Evolutionary conservation across 108 stramenopile genomes (phyloP).

Genomic region (Nitzschia sp.): DNA sequence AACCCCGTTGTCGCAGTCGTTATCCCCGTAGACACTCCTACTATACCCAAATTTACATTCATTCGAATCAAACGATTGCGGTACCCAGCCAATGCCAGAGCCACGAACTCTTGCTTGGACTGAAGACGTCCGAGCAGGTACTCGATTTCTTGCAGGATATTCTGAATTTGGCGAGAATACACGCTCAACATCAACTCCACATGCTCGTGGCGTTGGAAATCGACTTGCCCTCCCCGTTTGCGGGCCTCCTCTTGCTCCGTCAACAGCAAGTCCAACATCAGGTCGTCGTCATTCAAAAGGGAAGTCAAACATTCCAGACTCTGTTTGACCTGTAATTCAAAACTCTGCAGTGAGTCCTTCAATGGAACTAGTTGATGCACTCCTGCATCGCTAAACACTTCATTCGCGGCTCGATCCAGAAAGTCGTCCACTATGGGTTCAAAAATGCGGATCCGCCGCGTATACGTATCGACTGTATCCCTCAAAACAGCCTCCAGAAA

Average conservation of each 20-base stretch:
- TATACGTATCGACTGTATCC: slow-evolving; percentile 75
- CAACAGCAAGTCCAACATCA: slow-evolving; percentile 76
- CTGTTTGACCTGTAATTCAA: slow-evolving; percentile 80
- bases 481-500: slow-evolving; percentile 82
- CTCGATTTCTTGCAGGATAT: slow-evolving; percentile 64
- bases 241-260: slow-evolving; percentile 72
- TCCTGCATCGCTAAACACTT: slow-evolving; percentile 61
- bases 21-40: slow-evolving; percentile 57
- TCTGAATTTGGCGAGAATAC: slow-evolving; percentile 75
- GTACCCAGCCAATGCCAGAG: slow-evolving; percentile 73
- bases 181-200: slow-evolving; percentile 85
- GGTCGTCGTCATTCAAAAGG: slow-evolving; percentile 78
- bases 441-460: slow-evolving; percentile 71
- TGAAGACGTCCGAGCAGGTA: slow-evolving; percentile 74
- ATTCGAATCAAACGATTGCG: slow-evolving; percentile 86
- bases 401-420: slow-evolving; percentile 59
- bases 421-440: slow-evolving; percentile 85
- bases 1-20: slow-evolving; percentile 81
- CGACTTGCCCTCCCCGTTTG: slow-evolving; percentile 41
- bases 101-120: slow-evolving; percentile 85
- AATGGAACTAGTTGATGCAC: slow-evolving; percentile 80
- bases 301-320: slow-evolving; percentile 65
- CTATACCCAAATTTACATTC: slow-evolving; percentile 80
- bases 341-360: slow-evolving; percentile 79
- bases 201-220: slow-evolving; percentile 57